Base-by-base conservation (phyloP, 495 filamentous ascomycete species). In the Viridothelium virens region DNA sequence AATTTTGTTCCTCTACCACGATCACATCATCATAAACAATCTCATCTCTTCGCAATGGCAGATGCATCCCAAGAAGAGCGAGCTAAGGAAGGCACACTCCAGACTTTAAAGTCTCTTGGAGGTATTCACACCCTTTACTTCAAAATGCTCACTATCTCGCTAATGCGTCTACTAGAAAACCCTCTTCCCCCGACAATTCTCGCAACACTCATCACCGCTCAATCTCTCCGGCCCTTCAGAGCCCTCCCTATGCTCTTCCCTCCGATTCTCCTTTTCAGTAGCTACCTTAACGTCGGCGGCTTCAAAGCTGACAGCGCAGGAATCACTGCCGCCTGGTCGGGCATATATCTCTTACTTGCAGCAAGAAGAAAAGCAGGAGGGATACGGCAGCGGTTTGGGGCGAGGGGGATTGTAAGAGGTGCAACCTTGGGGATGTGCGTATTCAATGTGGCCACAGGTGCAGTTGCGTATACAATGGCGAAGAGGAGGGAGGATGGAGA, bases 251-350 rank as follows among this genome's bases (percentile, higher is more conserved):
- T 95, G 81, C 78, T 91, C 70, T 91, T 96, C 79, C 83, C 91
- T 41, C 89, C 91, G 0, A 79, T 92, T 65, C 84, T 97, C n/a
- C 81, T 95, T 65, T 91, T 96, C 80, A 84, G 85, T 65, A 89
- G 86, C 77, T 97, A 96, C 76, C 82, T 92, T 56, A 93, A 91
- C 74, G 74, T 96, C 9, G 83, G 84, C 62, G 86, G 85, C 41
- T 92, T 86, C 83, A 86, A 88, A 74, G 86, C 85, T 63, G 94
- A 97, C 70, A 85, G 84, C 62, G 93, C 91, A 0, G 94, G 92
- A 38, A 81, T 92, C 63, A 89, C 86, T 12, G 91, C 89, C 18
- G 91, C 93, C 2, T 96, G 90, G 86, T 91, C 88, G 47, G 90
- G 87, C 3, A 77, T 96, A 31, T 98, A 97, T 75, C 78, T 92